Evolutionary conservation across 805 yeast genomes (phyloP).

Genomic region (Ogataea populi-albae): DNA sequence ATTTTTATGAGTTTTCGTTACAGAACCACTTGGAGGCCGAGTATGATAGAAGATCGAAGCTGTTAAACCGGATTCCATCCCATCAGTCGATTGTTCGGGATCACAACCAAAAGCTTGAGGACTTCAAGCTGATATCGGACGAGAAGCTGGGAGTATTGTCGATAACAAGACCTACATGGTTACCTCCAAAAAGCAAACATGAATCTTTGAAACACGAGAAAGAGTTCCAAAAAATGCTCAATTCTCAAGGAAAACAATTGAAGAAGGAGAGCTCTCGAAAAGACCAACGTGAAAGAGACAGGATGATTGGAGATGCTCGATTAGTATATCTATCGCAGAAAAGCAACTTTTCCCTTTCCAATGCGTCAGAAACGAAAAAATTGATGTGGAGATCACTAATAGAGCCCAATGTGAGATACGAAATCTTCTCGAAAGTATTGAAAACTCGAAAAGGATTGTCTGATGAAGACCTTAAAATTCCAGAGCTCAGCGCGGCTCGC

Average conservation of each 20-base stretch:
- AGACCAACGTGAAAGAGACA: slow-evolving; percentile 32
- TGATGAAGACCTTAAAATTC: slow-evolving; percentile 8
- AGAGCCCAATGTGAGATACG: slow-evolving; percentile 18
- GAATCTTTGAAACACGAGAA: slow-evolving; percentile 57
- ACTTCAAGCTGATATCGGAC: slow-evolving; percentile 54
- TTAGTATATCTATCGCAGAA: slow-evolving; percentile 29
- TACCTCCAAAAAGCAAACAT: slow-evolving; percentile 58
- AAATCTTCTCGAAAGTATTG: slow-evolving; percentile 20
- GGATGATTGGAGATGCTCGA: slow-evolving; percentile 35
- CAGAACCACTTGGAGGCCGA: slow-evolving; percentile 35
- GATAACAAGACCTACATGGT: slow-evolving; percentile 66
- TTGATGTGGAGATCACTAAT: slow-evolving; percentile 32
- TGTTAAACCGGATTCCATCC: slow-evolving; percentile 37
- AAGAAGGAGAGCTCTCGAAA: slow-evolving; percentile 31
- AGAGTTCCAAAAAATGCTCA: slow-evolving; percentile 43
- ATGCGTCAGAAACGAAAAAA: slow-evolving; percentile 32
- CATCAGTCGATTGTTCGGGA: slow-evolving; percentile 33
- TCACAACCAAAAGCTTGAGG: slow-evolving; percentile 50
- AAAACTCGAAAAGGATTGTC: slow-evolving; percentile 4
- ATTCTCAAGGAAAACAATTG: slow-evolving; percentile 31
- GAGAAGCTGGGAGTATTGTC: slow-evolving; percentile 55
- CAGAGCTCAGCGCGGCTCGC: slow-evolving; percentile 7
- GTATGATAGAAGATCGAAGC: slow-evolving; percentile 34
- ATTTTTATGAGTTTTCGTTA: slow-evolving; percentile 40
- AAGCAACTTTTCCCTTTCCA: slow-evolving; percentile 26